These are phyloP conservation scores for Colletotrichum orbiculare DNA, from an alignment of 2,329 filamentous ascomycete genomes.

Conservation along the genomic window DNA sequence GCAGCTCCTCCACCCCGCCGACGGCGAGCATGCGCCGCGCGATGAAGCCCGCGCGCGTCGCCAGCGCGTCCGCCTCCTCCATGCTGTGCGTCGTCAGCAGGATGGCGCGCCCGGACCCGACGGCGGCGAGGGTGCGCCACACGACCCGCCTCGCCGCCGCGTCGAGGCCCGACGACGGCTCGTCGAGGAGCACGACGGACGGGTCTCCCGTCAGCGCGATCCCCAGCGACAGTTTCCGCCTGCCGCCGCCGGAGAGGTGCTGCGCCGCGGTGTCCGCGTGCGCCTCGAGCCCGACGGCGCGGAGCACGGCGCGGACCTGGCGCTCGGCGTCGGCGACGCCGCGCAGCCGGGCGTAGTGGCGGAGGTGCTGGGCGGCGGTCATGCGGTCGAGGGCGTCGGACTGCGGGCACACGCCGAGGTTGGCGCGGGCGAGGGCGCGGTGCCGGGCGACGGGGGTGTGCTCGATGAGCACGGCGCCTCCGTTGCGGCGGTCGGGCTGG, in stretches of 20 bases:
- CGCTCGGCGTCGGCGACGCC: slow-evolving; percentile 80
- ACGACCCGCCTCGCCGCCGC: slow-evolving; percentile 91
- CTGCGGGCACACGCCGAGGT: slow-evolving; percentile 90
- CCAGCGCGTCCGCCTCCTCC: slow-evolving; percentile 93
- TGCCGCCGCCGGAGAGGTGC: slow-evolving; percentile 89
- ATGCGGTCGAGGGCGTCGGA: slow-evolving; percentile 90
- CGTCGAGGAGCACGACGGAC: slow-evolving; percentile 86
- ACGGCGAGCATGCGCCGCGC: slow-evolving; percentile 87
- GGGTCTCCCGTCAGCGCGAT: slow-evolving; percentile 96
- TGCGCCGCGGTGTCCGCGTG: slow-evolving; percentile 81
- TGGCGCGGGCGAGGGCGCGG: slow-evolving; percentile 76
- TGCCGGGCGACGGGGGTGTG: slow-evolving; percentile 78
- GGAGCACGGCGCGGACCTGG: slow-evolving; percentile 81
- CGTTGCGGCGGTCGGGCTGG: slow-evolving; percentile 69
- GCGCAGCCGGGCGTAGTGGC: slow-evolving; percentile 87
- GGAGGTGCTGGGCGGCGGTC: slow-evolving; percentile 87
- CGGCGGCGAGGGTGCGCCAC: slow-evolving; percentile 84
- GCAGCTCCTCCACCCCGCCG: slow-evolving; percentile 77
- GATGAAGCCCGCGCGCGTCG: slow-evolving; percentile 85
- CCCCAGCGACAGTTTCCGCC: slow-evolving; percentile 86
- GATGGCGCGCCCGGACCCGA: slow-evolving; percentile 81
- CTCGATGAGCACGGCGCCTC: slow-evolving; percentile 86
- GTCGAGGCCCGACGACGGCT: slow-evolving; percentile 89
- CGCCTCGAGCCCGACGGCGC: slow-evolving; percentile 79
- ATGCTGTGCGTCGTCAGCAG: slow-evolving; percentile 93